These are phyloP conservation scores for Tuctoria greenei DNA, from an alignment of 176 grass and related monocot species.

Conservation along the genomic window DNA sequence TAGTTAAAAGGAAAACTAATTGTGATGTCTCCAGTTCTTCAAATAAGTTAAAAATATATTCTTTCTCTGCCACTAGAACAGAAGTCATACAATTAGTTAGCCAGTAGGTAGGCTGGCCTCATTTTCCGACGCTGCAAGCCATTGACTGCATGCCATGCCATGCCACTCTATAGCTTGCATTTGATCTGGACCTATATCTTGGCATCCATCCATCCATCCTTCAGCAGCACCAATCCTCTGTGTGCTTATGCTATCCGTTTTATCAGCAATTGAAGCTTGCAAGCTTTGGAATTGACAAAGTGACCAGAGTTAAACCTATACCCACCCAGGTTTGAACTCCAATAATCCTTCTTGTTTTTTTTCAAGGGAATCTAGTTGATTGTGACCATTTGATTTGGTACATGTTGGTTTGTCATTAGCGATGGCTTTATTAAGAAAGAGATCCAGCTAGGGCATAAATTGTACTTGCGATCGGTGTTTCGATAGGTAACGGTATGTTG, in stretches of 20 bases:
- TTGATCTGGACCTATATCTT: neutral
- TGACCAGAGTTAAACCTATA: neutral
- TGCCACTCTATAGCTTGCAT: neutral
- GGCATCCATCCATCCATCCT: neutral
- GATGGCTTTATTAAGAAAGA: too few species aligned
- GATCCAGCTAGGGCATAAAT: neutral
- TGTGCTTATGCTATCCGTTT: conserved; percentile 26
- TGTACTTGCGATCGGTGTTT: too few species aligned
- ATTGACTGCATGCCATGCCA: conserved; percentile 50
- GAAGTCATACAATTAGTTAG: conserved; percentile 75
- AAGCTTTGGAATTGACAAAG: conserved; percentile 24
- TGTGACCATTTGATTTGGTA: too few species aligned
- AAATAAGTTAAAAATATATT: neutral
- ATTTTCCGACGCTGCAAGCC: conserved; percentile 49
- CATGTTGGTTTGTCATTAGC: neutral
- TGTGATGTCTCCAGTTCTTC: conserved; percentile 20
- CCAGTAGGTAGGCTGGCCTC: conserved; percentile 53
- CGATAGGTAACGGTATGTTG: neutral
- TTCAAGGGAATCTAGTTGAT: neutral
- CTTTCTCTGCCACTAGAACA: conserved; percentile 12
- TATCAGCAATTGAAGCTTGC: conserved; percentile 8
- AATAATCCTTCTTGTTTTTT: too few species aligned
- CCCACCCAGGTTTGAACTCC: neutral
- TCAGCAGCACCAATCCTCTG: conserved; percentile 8
- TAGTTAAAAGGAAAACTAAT: conserved; percentile 43